phyloP scores from a whole-genome alignment of 345 rosid genomes.

The Psidium friedrichsthalianum region DNA sequence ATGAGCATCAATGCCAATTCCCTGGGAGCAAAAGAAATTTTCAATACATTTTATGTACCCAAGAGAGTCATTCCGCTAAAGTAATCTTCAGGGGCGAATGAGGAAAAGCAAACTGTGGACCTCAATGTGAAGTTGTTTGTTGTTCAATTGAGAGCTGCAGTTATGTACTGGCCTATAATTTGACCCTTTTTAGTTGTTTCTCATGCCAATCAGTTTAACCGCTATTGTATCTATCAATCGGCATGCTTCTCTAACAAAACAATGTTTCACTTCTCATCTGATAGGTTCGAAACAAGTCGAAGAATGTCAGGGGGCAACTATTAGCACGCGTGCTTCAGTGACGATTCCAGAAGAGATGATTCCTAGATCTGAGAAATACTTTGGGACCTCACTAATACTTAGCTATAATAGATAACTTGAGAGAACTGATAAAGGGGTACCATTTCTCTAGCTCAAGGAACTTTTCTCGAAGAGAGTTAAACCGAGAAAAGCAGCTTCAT shows the following conservation, averaged over 20 bases:
- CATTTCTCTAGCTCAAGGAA: background rate
- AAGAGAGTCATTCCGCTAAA: no score
- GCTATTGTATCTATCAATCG: no score
- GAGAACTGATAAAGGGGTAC: background rate
- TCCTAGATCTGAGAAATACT: background rate
- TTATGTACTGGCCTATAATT: background rate
- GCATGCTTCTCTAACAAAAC: no score
- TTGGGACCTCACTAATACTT: background rate
- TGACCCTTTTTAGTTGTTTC: background rate
- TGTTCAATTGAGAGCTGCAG: background rate
- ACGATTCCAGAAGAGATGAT: background rate
- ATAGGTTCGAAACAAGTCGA: no score
- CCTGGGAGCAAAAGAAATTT: no score
- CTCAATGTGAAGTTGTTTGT: background rate
- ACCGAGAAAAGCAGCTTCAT: background rate
- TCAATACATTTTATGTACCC: no score
- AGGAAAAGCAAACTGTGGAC: no score
- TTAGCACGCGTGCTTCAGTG: background rate
- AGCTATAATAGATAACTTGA: background rate
- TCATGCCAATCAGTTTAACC: no score
- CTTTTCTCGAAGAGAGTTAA: background rate
- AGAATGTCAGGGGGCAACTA: no score
- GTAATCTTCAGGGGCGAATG: no score
- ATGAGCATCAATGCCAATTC: no score
- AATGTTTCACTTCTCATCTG: no score